Evolutionary conservation across 2,329 filamentous ascomycete genomes (phyloP), one percentile per base, ranked within the genome.

Genomic region (Plenodomus lindquistii): DNA sequence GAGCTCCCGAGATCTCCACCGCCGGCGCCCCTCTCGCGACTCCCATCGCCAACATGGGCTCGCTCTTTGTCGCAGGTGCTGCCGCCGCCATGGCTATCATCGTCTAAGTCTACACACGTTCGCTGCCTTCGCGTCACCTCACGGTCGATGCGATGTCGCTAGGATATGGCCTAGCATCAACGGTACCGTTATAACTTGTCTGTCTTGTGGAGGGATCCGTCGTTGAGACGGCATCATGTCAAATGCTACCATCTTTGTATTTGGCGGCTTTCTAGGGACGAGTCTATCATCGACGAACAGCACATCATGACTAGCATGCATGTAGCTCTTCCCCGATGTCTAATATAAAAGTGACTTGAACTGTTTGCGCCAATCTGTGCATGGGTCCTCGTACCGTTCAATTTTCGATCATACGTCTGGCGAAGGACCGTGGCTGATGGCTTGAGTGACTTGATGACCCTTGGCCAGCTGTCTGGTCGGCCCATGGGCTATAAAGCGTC

Each of bases 61-160:
- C 57, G 24, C 40, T 67, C 17, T 36, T 66, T 24, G 61, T 45
- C 44, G 61, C 50, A 21, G 62, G 61, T 38, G 58, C 59, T 50
- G 27, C 27, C 15, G 55, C 48, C 38, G 58, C 51, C 35, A 47
- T 65, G 42, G 57, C 51, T 46, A 48, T 52, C 37, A 39, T 62
- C 21, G 57, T 50, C 55, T 66, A 53, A 52, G 40, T 40, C 15
- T n/a, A 35, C 38, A 48, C 37, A 13, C 19, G 40, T 13, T 39
- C 17, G 21, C 16, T 31, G 16, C 20, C 18, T 44, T 42, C 27
- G 31, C 31, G 34, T 47, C 17, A 42, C 43, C 16, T 46, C 47
- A 35, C 34, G 42, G 38, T 45, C 21, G 19, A 42, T 42, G 42
- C 35, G 18, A 47, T 40, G 37, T 37, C 47, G 40, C 34, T 50